Percentiles rank a stretch among this genome's conserved stretches.
Evolutionary conservation across 1,139 yeast genomes (phyloP).

Genomic region (Taphrina betulina): DNA sequence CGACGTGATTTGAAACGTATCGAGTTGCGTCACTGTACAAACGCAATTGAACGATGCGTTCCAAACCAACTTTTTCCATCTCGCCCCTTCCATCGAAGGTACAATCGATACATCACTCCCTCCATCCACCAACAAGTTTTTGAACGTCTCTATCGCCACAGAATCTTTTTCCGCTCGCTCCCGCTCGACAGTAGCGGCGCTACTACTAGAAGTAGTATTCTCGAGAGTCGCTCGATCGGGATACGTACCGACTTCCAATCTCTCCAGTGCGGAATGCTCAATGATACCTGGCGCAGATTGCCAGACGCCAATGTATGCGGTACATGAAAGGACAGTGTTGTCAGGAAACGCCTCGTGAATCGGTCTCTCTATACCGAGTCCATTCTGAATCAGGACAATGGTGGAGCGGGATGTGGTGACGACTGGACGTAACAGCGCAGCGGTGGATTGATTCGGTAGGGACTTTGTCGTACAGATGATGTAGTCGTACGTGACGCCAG

Average conservation of each 20-base stretch:
- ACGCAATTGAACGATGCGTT: conserved; percentile 67
- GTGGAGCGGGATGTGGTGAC: conserved; percentile 50
- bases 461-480: conserved; percentile 67
- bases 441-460: conserved; percentile 65
- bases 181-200: neutral
- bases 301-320: conserved; percentile 65
- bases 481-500: conserved; percentile 57
- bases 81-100: conserved; percentile 40
- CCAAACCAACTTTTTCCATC: conserved; percentile 75
- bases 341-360: conserved; percentile 58
- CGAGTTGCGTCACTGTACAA: conserved; percentile 54
- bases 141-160: conserved; percentile 23
- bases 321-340: conserved; percentile 61
- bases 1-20: neutral
- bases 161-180: neutral
- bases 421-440: conserved; percentile 55
- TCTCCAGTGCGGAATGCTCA: conserved; percentile 54
- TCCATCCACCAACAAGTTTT: conserved; percentile 17
- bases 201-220: too few relatives aligned
- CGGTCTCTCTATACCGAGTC: conserved; percentile 66
- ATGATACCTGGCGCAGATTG: conserved; percentile 54
- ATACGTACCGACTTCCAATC: conserved; percentile 52
- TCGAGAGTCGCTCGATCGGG: conserved; percentile 45
- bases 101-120: conserved; percentile 9
- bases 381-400: conserved; percentile 69